These are phyloP conservation scores for Metschnikowia hibisci DNA, from an alignment of 805 yeast genomes.

Conservation along the genomic window DNA sequence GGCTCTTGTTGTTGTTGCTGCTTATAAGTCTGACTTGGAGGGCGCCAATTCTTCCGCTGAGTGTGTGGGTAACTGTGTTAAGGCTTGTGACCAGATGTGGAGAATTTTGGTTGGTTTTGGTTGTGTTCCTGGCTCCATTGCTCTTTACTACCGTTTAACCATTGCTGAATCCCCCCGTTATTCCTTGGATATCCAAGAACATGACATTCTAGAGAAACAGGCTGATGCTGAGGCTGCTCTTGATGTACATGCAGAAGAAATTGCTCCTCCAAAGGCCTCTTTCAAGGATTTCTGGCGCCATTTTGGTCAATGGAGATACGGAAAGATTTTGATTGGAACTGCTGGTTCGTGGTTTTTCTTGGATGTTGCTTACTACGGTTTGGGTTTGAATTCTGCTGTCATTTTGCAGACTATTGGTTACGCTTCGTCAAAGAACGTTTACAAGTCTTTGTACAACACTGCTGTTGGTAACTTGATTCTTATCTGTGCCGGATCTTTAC, in stretches of 20 bases:
- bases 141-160: conserved; percentile 87
- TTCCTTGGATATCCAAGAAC: conserved; percentile 68
- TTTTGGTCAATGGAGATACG: conserved; percentile 82
- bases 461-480: conserved; percentile 92
- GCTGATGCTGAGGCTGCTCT: conserved; percentile 46
- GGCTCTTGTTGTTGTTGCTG: conserved; percentile 71
- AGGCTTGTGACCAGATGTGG: conserved; percentile 93
- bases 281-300: conserved; percentile 66
- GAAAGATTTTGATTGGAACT: conserved; percentile 80
- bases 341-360: conserved; percentile 89
- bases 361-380: conserved; percentile 89
- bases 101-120: conserved; percentile 87
- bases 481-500: conserved; percentile 91
- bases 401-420: conserved; percentile 82
- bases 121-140: conserved; percentile 80
- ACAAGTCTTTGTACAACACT: conserved; percentile 64
- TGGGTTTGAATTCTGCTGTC: conserved; percentile 75
- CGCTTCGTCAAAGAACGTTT: conserved; percentile 68
- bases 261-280: conserved; percentile 77
- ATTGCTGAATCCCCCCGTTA: conserved; percentile 95
- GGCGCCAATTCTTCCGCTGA: conserved; percentile 49
- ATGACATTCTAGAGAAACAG: conserved; percentile 51
- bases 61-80: conserved; percentile 65
- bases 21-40: conserved; percentile 61
- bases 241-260: conserved; percentile 34